These are phyloP conservation scores for Herpetospermum pedunculosum DNA, from an alignment of 306 rosid genomes.

Conservation along the genomic window DNA sequence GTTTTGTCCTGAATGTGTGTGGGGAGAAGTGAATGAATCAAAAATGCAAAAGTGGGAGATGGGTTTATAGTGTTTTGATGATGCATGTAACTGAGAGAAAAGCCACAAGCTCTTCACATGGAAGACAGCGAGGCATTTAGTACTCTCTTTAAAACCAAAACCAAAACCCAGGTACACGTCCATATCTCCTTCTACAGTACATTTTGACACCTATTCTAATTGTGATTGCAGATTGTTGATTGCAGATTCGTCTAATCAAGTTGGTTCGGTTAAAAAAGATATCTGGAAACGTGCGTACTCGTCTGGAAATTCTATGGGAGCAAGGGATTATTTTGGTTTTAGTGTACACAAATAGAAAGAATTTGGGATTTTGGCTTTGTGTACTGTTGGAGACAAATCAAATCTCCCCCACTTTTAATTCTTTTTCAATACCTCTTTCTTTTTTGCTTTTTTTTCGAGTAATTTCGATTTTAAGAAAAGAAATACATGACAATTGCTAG, in stretches of 20 bases:
- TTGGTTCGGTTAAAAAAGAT: neutral
- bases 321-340: slow-evolving; percentile 5
- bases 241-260: too few species aligned
- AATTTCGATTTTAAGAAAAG: too few species aligned
- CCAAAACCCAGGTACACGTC: slow-evolving; percentile 48
- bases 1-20: neutral
- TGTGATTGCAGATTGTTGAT: too few species aligned
- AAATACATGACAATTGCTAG: too few species aligned
- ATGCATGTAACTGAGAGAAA: slow-evolving; percentile 22
- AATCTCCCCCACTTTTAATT: neutral
- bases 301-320: slow-evolving; percentile 6
- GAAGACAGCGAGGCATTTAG: slow-evolving; percentile 65
- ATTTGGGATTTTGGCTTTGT: neutral
- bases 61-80: slow-evolving; percentile 20
- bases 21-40: slow-evolving; percentile 19
- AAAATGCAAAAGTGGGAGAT: slow-evolving; percentile 29
- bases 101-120: slow-evolving; percentile 53
- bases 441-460: too few species aligned
- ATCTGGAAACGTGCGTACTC: slow-evolving; percentile 8
- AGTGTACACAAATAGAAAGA: slow-evolving; percentile 1
- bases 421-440: too few species aligned
- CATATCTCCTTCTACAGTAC: slow-evolving; percentile 29
- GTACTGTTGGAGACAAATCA: neutral
- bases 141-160: slow-evolving; percentile 44
- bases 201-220: slow-evolving; percentile 53